A percentile compares a stretch with the other conserved stretches of the same genome.
These are phyloP conservation scores for Calonectria pauciramosa DNA, from an alignment of 2,329 filamentous ascomycete species.

Conservation along the genomic window DNA sequence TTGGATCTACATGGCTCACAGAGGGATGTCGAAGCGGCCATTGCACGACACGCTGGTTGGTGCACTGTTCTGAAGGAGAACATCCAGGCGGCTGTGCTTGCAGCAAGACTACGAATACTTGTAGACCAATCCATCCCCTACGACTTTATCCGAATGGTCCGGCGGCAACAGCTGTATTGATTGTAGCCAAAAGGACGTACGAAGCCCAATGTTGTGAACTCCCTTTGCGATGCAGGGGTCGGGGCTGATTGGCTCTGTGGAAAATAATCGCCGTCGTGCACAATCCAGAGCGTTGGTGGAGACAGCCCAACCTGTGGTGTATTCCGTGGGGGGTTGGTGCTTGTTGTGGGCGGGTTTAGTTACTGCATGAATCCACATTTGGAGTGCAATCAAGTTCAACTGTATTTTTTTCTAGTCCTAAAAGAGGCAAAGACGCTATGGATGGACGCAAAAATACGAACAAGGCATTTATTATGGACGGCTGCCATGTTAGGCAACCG, in stretches of 20 bases:
- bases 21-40: constrained; percentile 8
- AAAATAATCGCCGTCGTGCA: background rate
- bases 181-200: too few species aligned
- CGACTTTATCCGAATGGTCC: constrained; percentile 28
- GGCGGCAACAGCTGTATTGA: constrained; percentile 26
- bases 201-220: background rate
- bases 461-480: too few species aligned
- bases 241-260: background rate
- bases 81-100: constrained; percentile 22
- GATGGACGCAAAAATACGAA: background rate
- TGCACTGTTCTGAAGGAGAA: constrained; percentile 24
- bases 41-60: constrained; percentile 19
- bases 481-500: too few species aligned
- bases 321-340: background rate
- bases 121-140: constrained; percentile 30
- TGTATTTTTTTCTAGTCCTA: background rate
- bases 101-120: constrained; percentile 17
- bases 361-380: background rate
- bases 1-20: constrained; percentile 13
- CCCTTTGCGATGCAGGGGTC: background rate
- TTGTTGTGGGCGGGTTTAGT: background rate
- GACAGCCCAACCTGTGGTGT: background rate
- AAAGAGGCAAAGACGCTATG: background rate
- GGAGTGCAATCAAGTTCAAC: background rate
- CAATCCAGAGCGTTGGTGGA: background rate